A percentile compares a stretch with the other conserved stretches of the same genome.
These are phyloP conservation scores for Beta macrorhiza DNA, from an alignment of 179 eudicot genomes.

Conservation along the genomic window DNA sequence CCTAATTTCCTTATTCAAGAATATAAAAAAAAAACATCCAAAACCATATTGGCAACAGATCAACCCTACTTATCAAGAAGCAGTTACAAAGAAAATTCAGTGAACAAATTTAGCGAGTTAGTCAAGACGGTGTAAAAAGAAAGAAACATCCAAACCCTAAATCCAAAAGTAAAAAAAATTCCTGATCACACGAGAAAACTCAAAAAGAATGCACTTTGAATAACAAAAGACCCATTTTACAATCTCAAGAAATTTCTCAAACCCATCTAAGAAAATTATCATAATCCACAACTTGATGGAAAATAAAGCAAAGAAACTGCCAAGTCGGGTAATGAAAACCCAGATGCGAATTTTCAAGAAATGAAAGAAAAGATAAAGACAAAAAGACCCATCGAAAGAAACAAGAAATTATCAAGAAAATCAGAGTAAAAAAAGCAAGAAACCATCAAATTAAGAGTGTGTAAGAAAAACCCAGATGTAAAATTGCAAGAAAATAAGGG, in stretches of 20 bases:
- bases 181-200: not conserved
- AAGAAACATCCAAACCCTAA: conserved; percentile 17
- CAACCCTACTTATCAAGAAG: not conserved
- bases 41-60: not conserved
- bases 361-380: not conserved
- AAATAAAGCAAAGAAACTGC: no score
- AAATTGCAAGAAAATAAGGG: not conserved
- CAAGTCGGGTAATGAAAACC: not conserved
- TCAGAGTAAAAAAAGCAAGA: not conserved
- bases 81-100: not conserved
- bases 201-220: no score
- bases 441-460: not conserved
- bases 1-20: not conserved
- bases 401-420: not conserved
- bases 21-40: not conserved
- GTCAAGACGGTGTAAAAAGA: not conserved
- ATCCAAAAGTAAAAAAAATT: not conserved
- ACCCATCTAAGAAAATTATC: no score
- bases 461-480: conserved; percentile 19
- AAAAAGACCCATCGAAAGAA: conserved; percentile 6
- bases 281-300: no score
- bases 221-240: no score
- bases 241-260: no score
- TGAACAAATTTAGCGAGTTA: not conserved
- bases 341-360: not conserved